Evolutionary conservation across 2,329 filamentous ascomycete genomes (phyloP), one percentile per base, ranked within the genome.

Genomic region (Aspergillus hiratsukae): DNA sequence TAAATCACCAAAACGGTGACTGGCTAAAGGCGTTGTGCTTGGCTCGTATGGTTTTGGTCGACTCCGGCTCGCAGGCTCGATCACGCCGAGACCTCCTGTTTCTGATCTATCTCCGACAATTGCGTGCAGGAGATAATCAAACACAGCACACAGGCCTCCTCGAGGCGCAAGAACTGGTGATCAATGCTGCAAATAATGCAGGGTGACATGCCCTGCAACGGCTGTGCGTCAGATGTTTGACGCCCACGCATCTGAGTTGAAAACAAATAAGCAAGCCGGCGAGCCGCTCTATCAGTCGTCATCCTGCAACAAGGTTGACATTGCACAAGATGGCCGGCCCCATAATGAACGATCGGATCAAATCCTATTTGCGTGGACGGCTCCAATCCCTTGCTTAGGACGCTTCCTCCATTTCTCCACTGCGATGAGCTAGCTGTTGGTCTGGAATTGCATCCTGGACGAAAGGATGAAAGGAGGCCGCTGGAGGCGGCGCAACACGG

Each of bases 131-230:
- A 35, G 25, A 23, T 40, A 37, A 55, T 14, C 25, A 28, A 45
- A 35, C 19, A 10, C 21, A 40, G 48, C 48, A 58, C 57, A 61
- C 56, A 58, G 60, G 51, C 58, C 56, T 49, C 11, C 48, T 43
- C 25, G 46, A 56, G 45, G 45, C 43, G 48, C 37, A 53, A 59
- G 60, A 64, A 62, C 57, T n/a, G 61, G 58, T 62, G 61, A 63
- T 61, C 63, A 57, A 61, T 63, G 61, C 61, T 62, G 58, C 43
- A 35, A 56, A 50, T 41, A 51, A 57, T 58, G 54, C 49, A 61
- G 54, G 10, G 43, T 25, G 43, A 53, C 51, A 41, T 55, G 56
- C 60, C 57, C 52, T 56, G 50, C 51, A 64, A 64, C 63, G 63
- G 60, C 57, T 60, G 56, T 65, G 58, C 53, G 57, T 60, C 56